Conservation (phyloP, 129 eudicot genomes). For the Chrysanthemum seticuspe region DNA sequence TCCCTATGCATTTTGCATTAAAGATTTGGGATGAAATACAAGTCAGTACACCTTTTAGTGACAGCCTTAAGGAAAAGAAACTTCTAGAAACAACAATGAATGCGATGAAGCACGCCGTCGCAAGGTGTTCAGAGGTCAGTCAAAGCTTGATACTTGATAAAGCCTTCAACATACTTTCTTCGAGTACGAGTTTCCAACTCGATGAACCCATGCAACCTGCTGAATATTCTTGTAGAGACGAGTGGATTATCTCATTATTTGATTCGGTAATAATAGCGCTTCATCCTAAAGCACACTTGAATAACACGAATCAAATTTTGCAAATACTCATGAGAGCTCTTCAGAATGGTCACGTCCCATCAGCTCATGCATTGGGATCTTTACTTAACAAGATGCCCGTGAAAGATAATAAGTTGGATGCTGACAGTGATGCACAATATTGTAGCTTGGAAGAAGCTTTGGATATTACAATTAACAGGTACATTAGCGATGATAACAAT, state of each 20-base stretch:
- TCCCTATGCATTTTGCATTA: slow-evolving; percentile 54
- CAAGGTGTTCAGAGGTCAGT: slow-evolving; percentile 52
- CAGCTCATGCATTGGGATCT: slow-evolving; percentile 98
- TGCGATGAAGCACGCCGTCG: slow-evolving; percentile 76
- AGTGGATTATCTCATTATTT: slow-evolving; percentile 74
- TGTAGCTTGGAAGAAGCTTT: slow-evolving; percentile 57
- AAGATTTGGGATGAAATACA: slow-evolving; percentile 62
- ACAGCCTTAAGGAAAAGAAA: slow-evolving; percentile 42
- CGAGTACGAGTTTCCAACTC: slow-evolving; percentile 29
- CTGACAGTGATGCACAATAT: too few species aligned
- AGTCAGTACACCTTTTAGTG: slow-evolving; percentile 22
- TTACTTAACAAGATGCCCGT: slow-evolving; percentile 69
- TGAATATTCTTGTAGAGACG: slow-evolving; percentile 42
- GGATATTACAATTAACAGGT: slow-evolving; percentile 42
- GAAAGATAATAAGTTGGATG: slow-evolving; percentile 8
- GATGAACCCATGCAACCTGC: slow-evolving; percentile 26
- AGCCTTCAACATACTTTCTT: slow-evolving; percentile 51
- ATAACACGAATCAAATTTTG: slow-evolving; percentile 39
- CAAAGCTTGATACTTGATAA: slow-evolving; percentile 56
- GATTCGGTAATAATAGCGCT: slow-evolving; percentile 76
- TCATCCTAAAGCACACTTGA: slow-evolving; percentile 57
- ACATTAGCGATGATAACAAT: slow-evolving; percentile 6
- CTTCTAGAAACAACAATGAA: slow-evolving; percentile 69
- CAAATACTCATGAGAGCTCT: slow-evolving; percentile 46
- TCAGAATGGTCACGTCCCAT: slow-evolving; percentile 54